Conservation (phyloP, 2,329 filamentous ascomycete species). For the Clarireedia paspali region DNA sequence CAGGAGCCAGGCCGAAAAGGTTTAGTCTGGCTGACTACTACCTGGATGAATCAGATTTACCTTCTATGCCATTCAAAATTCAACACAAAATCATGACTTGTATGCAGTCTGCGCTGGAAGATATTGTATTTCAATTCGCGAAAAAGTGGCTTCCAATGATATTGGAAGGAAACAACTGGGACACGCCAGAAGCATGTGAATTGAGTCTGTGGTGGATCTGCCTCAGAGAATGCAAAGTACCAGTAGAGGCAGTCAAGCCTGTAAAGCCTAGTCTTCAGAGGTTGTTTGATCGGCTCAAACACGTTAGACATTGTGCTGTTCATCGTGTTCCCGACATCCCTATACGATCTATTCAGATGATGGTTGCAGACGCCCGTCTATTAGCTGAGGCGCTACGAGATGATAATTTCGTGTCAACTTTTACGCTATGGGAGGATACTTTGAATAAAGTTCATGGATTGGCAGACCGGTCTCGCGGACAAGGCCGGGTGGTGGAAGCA, state of each 20-base stretch:
- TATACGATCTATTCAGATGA: conserved; percentile 4
- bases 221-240: conserved; percentile 9
- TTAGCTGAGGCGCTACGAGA: conserved; percentile 7
- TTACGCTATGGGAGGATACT: background rate
- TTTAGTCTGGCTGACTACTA: background rate
- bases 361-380: conserved; percentile 8
- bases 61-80: conserved; percentile 12
- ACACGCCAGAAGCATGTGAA: conserved; percentile 14
- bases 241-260: conserved; percentile 8
- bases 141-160: conserved; percentile 14
- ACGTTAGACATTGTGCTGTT: conserved; percentile 13
- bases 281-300: conserved; percentile 6
- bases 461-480: background rate
- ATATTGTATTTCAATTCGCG: conserved; percentile 13
- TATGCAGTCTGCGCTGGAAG: conserved; percentile 13
- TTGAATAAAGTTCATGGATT: background rate
- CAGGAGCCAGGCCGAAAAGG: background rate
- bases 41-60: background rate
- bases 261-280: background rate
- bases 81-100: conserved; percentile 12
- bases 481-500: background rate
- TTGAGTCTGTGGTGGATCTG: conserved; percentile 12
- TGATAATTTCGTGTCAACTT: background rate
- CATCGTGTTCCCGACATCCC: conserved; percentile 11
- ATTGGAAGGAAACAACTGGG: conserved; percentile 9